phyloP scores from a whole-genome alignment of 176 grass and related monocot species.

The Areca catechu region DNA sequence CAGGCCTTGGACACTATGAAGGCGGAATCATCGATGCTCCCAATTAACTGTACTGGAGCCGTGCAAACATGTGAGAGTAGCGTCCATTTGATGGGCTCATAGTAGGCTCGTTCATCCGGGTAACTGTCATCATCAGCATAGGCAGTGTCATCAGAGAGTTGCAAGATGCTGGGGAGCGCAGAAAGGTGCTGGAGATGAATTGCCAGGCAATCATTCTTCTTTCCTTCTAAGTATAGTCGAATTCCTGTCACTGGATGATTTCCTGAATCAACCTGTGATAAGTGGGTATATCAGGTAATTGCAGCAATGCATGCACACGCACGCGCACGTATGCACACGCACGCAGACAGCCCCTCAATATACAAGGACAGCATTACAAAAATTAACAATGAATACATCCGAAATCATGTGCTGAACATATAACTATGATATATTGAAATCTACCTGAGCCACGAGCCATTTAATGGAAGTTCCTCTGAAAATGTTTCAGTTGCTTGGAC shows the following conservation, averaged over 20 bases:
- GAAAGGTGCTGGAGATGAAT: slow-evolving; percentile 77
- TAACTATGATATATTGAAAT: no score
- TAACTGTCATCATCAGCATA: slow-evolving; percentile 6
- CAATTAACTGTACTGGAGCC: slow-evolving; percentile 60
- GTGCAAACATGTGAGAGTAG: slow-evolving; percentile 81
- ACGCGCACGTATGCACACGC: no score
- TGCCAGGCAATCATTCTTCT: slow-evolving; percentile 56
- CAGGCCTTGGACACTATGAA: slow-evolving; percentile 74
- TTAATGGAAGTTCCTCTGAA: no score
- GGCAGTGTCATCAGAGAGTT: slow-evolving; percentile 28
- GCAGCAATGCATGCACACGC: no score
- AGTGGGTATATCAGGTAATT: background rate
- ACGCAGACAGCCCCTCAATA: no score
- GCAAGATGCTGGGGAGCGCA: slow-evolving; percentile 29
- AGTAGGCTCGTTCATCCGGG: slow-evolving; percentile 45
- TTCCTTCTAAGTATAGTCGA: slow-evolving; percentile 78
- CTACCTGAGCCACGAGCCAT: no score
- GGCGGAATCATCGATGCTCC: slow-evolving; percentile 61
- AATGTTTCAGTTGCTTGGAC: no score
- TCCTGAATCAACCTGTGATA: slow-evolving; percentile 53
- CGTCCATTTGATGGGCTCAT: slow-evolving; percentile 50
- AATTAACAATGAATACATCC: no score
- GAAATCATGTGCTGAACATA: no score
- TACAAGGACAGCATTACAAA: no score
- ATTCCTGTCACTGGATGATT: slow-evolving; percentile 71